Percentiles rank a stretch among this genome's conserved stretches.
Evolutionary conservation across 495 filamentous ascomycete species (phyloP).

Genomic region (Annulohypoxylon nitens): DNA sequence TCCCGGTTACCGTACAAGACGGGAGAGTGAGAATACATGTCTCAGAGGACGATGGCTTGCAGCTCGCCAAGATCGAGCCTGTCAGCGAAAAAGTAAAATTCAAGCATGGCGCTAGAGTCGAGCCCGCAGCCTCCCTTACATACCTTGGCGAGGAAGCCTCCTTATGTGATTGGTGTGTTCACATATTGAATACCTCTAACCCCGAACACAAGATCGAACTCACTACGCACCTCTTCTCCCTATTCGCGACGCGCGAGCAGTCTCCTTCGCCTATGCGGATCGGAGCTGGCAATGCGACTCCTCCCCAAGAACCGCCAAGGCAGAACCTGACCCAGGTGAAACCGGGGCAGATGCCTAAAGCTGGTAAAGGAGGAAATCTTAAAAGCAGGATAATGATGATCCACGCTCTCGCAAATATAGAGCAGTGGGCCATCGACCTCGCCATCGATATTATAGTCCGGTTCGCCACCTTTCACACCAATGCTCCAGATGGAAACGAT

Average conservation of each 20-base stretch:
- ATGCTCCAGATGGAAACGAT: slow-evolving; percentile 22
- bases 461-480: slow-evolving; percentile 63
- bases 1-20: slow-evolving; percentile 59
- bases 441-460: slow-evolving; percentile 68
- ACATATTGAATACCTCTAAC: slow-evolving; percentile 64
- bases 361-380: slow-evolving; percentile 60
- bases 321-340: slow-evolving; percentile 59
- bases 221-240: slow-evolving; percentile 61
- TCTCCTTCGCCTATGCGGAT: slow-evolving; percentile 62
- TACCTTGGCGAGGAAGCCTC: slow-evolving; percentile 63
- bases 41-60: slow-evolving; percentile 47
- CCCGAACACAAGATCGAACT: slow-evolving; percentile 68
- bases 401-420: slow-evolving; percentile 67
- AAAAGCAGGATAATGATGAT: slow-evolving; percentile 67
- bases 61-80: slow-evolving; percentile 56
- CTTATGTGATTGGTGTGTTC: slow-evolving; percentile 66
- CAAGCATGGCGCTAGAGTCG: slow-evolving; percentile 55
- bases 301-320: slow-evolving; percentile 63
- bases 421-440: slow-evolving; percentile 68
- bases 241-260: slow-evolving; percentile 58
- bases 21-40: slow-evolving; percentile 56
- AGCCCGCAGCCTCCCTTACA: slow-evolving; percentile 31
- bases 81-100: slow-evolving; percentile 66
- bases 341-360: slow-evolving; percentile 59
- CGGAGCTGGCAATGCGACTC: slow-evolving; percentile 54